These are phyloP conservation scores for Cutaneotrichosporon sp. DNA, from an alignment of 1,284 basidiomycete genomes.

Conservation along the genomic window DNA sequence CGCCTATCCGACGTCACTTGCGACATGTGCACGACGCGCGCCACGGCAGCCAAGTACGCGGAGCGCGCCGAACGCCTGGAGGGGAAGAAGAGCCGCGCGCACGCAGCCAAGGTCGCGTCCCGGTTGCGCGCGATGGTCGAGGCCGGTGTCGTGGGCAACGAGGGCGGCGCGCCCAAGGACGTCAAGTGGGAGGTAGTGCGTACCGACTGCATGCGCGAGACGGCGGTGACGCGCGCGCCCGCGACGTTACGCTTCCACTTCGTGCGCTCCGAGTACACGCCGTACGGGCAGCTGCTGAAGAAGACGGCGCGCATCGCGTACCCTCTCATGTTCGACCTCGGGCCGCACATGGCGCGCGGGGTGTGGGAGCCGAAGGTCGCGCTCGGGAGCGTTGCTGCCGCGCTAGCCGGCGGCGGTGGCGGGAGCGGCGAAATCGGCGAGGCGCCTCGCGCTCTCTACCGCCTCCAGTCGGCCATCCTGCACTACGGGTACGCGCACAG, in stretches of 20 bases:
- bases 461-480: constrained; percentile 77
- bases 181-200: constrained; percentile 45
- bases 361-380: constrained; percentile 41
- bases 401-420: background rate
- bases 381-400: background rate
- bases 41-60: constrained; percentile 47
- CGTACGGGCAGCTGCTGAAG: constrained; percentile 70
- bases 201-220: constrained; percentile 42
- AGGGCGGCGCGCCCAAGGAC: constrained; percentile 15
- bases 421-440: constrained; percentile 1
- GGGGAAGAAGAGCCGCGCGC: constrained; percentile 63
- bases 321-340: constrained; percentile 81
- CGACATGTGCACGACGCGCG: constrained; percentile 54
- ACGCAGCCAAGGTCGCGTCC: constrained; percentile 66
- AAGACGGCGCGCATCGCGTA: constrained; percentile 77
- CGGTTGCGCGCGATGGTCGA: constrained; percentile 67
- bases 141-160: constrained; percentile 14
- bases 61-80: constrained; percentile 17
- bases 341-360: constrained; percentile 61
- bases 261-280: constrained; percentile 75
- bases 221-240: constrained; percentile 64
- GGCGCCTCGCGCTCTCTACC: constrained; percentile 64
- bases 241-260: constrained; percentile 79
- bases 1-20: constrained; percentile 55
- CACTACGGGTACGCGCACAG: constrained; percentile 81